Conservation (phyloP, 1,284 basidiomycete species). For the Schizophyllum amplum region DNA sequence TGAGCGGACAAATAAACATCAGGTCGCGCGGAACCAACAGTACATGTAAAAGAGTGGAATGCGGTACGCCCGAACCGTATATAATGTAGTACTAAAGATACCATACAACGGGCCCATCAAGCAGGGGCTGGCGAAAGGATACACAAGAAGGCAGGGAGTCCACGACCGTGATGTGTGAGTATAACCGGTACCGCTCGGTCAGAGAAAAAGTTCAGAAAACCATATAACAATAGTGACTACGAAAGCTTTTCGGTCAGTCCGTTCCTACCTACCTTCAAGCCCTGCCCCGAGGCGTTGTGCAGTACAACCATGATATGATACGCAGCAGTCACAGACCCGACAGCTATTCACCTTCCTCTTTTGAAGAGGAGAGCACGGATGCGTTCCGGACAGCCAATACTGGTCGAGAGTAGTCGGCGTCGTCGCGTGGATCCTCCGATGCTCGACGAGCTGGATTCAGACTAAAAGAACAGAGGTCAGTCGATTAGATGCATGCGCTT, state of each 20-base stretch:
- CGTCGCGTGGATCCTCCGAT: slow-evolving; percentile 34
- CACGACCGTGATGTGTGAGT: not conserved
- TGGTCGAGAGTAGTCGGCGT: slow-evolving; percentile 48
- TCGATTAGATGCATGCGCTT: slow-evolving; percentile 24
- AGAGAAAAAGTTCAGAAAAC: not conserved
- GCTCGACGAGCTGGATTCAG: slow-evolving; percentile 12
- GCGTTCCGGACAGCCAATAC: slow-evolving; percentile 43
- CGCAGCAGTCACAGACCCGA: too few relatives aligned
- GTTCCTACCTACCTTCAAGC: not conserved
- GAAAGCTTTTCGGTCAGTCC: not conserved
- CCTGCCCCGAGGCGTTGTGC: not conserved
- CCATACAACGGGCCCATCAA: not conserved
- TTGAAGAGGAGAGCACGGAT: slow-evolving; percentile 1
- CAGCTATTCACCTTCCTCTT: not conserved
- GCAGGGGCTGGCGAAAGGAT: not conserved
- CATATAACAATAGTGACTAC: not conserved
- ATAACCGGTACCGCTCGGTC: not conserved
- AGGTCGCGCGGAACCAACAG: too few relatives aligned
- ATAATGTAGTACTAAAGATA: not conserved
- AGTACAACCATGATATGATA: not conserved
- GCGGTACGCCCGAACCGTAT: not conserved
- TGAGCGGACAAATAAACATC: too few relatives aligned
- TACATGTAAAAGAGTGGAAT: not conserved
- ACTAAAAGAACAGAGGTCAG: not conserved
- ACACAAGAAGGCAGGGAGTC: not conserved